These are phyloP conservation scores for Strombidium stylifer DNA, from an alignment of 73 alveolate species.

Conservation along the genomic window DNA sequence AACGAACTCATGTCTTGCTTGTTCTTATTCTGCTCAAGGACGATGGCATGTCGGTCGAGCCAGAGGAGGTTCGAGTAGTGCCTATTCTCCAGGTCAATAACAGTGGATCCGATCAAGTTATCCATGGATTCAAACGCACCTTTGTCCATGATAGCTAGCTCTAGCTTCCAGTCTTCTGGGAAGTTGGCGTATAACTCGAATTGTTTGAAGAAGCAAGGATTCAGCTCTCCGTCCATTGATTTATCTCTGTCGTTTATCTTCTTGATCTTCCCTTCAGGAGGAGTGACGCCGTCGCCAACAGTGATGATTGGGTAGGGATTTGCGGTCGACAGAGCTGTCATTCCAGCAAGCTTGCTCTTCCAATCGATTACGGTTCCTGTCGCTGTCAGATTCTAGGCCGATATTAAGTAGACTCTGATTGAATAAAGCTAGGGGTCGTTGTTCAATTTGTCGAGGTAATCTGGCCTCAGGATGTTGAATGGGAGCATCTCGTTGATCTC, in stretches of 20 bases:
- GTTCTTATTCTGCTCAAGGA: slow-evolving; percentile 11
- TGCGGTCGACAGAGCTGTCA: slow-evolving; percentile 80
- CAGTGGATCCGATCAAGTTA: slow-evolving; percentile 90
- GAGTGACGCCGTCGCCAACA: slow-evolving; percentile 91
- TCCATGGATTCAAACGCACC: slow-evolving; percentile 61
- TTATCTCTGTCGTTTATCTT: slow-evolving; percentile 70
- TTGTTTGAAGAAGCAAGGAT: slow-evolving; percentile 81
- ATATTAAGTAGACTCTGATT: slow-evolving; percentile 70
- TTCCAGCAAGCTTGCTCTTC: slow-evolving; percentile 76
- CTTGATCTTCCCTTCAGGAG: slow-evolving; percentile 67
- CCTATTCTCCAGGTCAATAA: slow-evolving; percentile 95
- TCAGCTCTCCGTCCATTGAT: slow-evolving; percentile 54
- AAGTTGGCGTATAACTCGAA: slow-evolving; percentile 86
- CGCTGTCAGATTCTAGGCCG: slow-evolving; percentile 83
- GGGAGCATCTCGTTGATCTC: too few species aligned
- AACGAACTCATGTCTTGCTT: slow-evolving; percentile 7
- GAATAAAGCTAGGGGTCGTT: slow-evolving; percentile 9
- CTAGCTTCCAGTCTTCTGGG: slow-evolving; percentile 89
- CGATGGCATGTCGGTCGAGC: slow-evolving; percentile 10
- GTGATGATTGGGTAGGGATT: slow-evolving; percentile 80
- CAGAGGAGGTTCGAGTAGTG: slow-evolving; percentile 59
- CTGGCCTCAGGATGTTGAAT: slow-evolving; percentile 20
- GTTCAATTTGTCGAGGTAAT: slow-evolving; percentile 17
- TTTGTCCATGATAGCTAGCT: slow-evolving; percentile 59
- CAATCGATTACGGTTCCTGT: slow-evolving; percentile 60